Conservation (phyloP, 192 early-diverging fungal species). For the Jimgerdemannia flammicorona region DNA sequence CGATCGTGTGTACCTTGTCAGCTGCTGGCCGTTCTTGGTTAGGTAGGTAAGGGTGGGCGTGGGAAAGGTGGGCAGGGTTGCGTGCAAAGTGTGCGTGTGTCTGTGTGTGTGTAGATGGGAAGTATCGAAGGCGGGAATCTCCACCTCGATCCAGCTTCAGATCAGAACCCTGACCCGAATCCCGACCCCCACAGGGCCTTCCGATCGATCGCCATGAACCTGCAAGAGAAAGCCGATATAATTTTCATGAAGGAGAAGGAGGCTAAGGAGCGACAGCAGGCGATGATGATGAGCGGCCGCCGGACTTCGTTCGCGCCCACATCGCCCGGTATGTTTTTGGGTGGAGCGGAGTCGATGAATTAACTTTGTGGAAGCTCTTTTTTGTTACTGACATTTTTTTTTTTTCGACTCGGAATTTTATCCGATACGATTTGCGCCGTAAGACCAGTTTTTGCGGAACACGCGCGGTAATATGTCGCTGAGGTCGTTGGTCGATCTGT, state of each 20-base stretch:
- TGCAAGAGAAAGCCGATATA: conserved; percentile 40
- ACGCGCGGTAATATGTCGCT: too few relatives aligned
- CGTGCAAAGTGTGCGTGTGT: not conserved
- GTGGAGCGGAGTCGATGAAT: not conserved
- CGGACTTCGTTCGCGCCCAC: conserved; percentile 28
- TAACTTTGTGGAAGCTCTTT: too few relatives aligned
- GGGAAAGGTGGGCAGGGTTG: too few relatives aligned
- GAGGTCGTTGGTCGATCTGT: too few relatives aligned
- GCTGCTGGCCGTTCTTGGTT: conserved; percentile 65
- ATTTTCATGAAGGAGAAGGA: conserved; percentile 41
- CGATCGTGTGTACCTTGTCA: conserved; percentile 59
- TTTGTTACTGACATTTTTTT: not conserved
- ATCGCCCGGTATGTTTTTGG: conserved; percentile 25
- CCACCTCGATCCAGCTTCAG: too few relatives aligned
- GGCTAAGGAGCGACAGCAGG: conserved; percentile 18
- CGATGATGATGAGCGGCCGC: conserved; percentile 13
- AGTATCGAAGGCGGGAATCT: too few relatives aligned
- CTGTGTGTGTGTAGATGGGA: not conserved
- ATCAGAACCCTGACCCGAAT: too few relatives aligned
- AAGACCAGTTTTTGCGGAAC: too few relatives aligned
- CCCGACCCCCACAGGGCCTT: conserved; percentile 40
- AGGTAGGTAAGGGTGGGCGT: conserved; percentile 30
- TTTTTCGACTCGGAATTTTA: too few relatives aligned
- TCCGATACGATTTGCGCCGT: too few relatives aligned
- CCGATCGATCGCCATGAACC: conserved; percentile 42